Base-by-base conservation (phyloP, 2,329 filamentous ascomycete species). In the Aspergillus hortae region DNA sequence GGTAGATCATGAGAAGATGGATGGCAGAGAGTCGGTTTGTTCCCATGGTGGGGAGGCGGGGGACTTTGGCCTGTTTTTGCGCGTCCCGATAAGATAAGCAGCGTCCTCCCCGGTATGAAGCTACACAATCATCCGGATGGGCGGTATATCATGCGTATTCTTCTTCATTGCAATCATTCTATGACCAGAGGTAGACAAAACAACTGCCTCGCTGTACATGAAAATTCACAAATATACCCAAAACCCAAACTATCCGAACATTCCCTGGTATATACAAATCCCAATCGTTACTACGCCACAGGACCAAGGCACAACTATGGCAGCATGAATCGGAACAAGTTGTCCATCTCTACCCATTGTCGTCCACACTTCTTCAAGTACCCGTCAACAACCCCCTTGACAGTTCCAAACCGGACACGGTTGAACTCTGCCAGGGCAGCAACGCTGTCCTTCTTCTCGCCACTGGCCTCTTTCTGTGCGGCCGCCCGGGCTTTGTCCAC, bases 261-360 rank as follows among this genome's bases (percentile, higher is more conserved):
- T 47, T 36, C 35, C 46, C 25, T 48, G 52, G 44, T 30, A 46
- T 46, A 42, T 51, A 52, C 50, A 55, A 51, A 53, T 33, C 42
- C 49, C 48, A 57, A 17, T 53, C 36, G 23, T 42, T 23, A 48
- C 25, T 36, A 51, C 25, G 51, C 44, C 38, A 52, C 7, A 30
- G 27, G 27, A 11, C 27, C 7, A 30, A 30, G 27, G 27, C 10
- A 30, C 27, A 11, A 30, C 14, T 75, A 64, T 54, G 77, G 78
- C 74, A 82, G 80, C 57, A 70, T 72, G 56, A 72, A 72, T 44
- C 82, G 81, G 78, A 96, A 96, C 57, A 96, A 73, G 59, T 79
- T 86, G 71, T 94, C 90, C 92, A 96, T 96, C 60, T 90, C 88
- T 48, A 96, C 92, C 90, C 90, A 96, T 71, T 91, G 88, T 61